Evolutionary conservation across 2,329 filamentous ascomycete genomes (phyloP).

Genomic region (Dothiorella sarmentorum): DNA sequence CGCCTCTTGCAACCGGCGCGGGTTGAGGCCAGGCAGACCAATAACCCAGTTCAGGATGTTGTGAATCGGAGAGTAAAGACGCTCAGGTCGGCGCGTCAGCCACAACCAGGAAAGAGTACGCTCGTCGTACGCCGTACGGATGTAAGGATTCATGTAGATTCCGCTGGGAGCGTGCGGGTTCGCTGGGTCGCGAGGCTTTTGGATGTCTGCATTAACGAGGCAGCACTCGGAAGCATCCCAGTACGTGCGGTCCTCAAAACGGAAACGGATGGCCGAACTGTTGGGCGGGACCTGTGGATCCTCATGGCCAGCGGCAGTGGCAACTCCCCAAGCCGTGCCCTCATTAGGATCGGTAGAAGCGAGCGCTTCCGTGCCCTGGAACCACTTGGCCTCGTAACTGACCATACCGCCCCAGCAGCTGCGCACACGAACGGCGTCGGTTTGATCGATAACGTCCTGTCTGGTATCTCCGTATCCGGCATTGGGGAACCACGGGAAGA

Average conservation of each 20-base stretch:
- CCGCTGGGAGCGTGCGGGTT: slow-evolving; percentile 39
- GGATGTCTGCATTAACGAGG: slow-evolving; percentile 46
- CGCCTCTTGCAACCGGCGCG: slow-evolving; percentile 56
- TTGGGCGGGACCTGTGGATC: slow-evolving; percentile 20
- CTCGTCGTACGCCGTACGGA: slow-evolving; percentile 66
- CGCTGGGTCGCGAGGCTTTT: slow-evolving; percentile 26
- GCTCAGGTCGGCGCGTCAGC: slow-evolving; percentile 62
- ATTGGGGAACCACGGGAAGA: slow-evolving; percentile 65
- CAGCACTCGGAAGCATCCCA: slow-evolving; percentile 51
- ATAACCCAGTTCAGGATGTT: slow-evolving; percentile 55
- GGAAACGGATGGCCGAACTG: slow-evolving; percentile 42
- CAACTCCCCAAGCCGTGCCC: slow-evolving; percentile 16
- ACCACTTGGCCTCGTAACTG: slow-evolving; percentile 59
- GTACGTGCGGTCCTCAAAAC: slow-evolving; percentile 41
- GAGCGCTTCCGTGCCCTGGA: slow-evolving; percentile 39
- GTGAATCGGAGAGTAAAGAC: slow-evolving; percentile 60
- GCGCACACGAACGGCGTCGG: slow-evolving; percentile 64
- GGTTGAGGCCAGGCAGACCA: slow-evolving; percentile 58
- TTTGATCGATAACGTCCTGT: slow-evolving; percentile 59
- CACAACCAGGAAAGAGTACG: slow-evolving; percentile 57
- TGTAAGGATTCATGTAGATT: slow-evolving; percentile 72
- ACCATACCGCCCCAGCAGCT: slow-evolving; percentile 79
- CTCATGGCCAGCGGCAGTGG: slow-evolving; percentile 7
- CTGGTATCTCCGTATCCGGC: slow-evolving; percentile 52
- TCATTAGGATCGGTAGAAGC: slow-evolving; percentile 7